These are phyloP conservation scores for Penicillium taxi DNA, from an alignment of 495 filamentous ascomycete species.

Conservation along the genomic window DNA sequence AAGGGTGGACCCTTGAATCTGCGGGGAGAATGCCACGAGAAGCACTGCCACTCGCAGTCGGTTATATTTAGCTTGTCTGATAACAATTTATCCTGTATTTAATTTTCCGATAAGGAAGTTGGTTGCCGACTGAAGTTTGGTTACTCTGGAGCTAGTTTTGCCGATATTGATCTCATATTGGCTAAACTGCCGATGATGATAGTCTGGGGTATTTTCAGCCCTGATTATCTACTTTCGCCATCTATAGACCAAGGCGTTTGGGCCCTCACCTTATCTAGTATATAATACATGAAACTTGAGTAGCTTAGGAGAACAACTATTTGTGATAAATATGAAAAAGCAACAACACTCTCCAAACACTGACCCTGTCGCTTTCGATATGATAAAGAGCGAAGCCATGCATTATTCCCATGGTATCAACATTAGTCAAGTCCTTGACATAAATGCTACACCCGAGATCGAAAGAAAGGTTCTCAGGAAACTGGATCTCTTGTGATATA, in stretches of 20 bases:
- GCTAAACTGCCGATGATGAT: slow-evolving; percentile 13
- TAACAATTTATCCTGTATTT: too few relatives aligned
- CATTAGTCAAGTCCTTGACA: slow-evolving; percentile 27
- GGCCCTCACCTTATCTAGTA: background rate
- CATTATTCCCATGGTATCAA: slow-evolving; percentile 26
- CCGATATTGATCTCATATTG: slow-evolving; percentile 13
- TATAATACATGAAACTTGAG: too few relatives aligned
- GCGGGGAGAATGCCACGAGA: too few relatives aligned
- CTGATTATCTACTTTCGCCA: background rate
- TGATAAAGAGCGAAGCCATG: slow-evolving; percentile 6
- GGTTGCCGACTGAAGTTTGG: slow-evolving; percentile 12
- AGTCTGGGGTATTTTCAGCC: slow-evolving; percentile 7
- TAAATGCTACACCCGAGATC: slow-evolving; percentile 22
- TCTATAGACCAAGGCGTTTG: background rate
- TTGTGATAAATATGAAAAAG: slow-evolving; percentile 17
- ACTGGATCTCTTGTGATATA: slow-evolving; percentile 25
- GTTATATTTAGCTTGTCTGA: too few relatives aligned
- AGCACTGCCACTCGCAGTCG: too few relatives aligned
- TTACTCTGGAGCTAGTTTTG: too few relatives aligned
- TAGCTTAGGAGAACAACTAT: too few relatives aligned
- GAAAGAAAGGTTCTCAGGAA: slow-evolving; percentile 27
- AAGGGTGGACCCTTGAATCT: too few relatives aligned
- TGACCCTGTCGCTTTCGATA: slow-evolving; percentile 9
- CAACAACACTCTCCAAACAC: slow-evolving; percentile 1
- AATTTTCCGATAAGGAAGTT: too few relatives aligned